Evolutionary conservation across 371 early-diverging fungal species (phyloP), one percentile per base, ranked within the genome.

Genomic region (Circinella umbellata): DNA sequence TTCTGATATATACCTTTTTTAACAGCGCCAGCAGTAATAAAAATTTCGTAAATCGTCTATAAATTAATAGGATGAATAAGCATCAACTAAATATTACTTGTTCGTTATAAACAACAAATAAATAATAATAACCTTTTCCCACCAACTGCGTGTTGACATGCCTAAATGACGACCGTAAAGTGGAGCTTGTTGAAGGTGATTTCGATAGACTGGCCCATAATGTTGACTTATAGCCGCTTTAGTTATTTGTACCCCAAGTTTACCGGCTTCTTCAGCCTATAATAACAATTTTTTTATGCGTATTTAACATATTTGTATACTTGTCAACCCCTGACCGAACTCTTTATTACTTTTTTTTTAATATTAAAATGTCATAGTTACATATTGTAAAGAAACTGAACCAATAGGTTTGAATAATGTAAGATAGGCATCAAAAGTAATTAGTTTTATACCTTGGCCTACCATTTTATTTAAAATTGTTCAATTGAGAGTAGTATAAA

Each of bases 401-500:
- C 80, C 78, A 66, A 48, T 73, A 14, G 77, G 80, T 53, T 79
- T 80, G 54, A 80, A 80, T 18, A 80, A 69, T 3, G 83, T 83
- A 57, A 79, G 73, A 39, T 77, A 83, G 11, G 83, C 83, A 54
- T 80, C 83, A 69, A 83, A 83, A 0, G 83, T 80, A 61, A 80
- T 77, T 5, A 78, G 64, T 53, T 65, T 68, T 11, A 79, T 76
- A 17, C 8, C 51, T 13, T 51, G 51, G 2, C 51, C 14, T 51
- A 7, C 15, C 51, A 17, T 14, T n/a, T 14, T 51, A 13, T 8
- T 14, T 51, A 13, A 15, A 51, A 15, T 1, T 9, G 51, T 8
- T 5, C 4, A 51, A n/a, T 5, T 14, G 51, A 51, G 17, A 5
- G 51, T 51, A 51, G 14, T 8, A 15, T 13, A 7, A 13, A 51